Base-by-base conservation (phyloP, 2,329 filamentous ascomycete species). In the Sclerotinia trifoliorum region DNA sequence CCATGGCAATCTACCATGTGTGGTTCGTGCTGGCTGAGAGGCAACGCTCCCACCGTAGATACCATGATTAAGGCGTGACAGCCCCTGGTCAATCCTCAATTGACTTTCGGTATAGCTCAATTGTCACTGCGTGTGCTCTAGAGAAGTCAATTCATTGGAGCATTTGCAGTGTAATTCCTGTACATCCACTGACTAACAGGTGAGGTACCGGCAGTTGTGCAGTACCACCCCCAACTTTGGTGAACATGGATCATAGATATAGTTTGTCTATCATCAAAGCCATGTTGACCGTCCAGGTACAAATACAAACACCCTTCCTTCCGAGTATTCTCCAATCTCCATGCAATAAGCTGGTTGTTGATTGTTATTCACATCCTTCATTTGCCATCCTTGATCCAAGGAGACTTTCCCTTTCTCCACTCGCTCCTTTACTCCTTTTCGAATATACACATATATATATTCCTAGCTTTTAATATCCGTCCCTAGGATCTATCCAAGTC, bases 201-300 rank as follows among this genome's bases (percentile, higher is more conserved):
- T 24, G 24, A 21, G 13, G 35, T 39, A 35, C 29, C 21, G 26
- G 32, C 39, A 24, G 55, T 44, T 10, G n/a, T 5, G 24, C 60
- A 35, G 10, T 15, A 35, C 46, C 51, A 24, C 46, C 21, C 46
- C 15, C 35, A 58, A 44, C 35, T 44, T 21, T 39, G 35, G 19
- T 52, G 51, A 13, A 62, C 19, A 19, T 19, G 29, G n/a, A 24
- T 49, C 29, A 39, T 15, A 21, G 6, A 35, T 61, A 24, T 3
- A 51, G 15, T 51, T 8, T 51, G 35, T 44, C 35, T 42, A 19
- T 24, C 6, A 51, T 26, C 21, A 51, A 51, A 51, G n/a, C 46
- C 35, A 51, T 35, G 46, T 62, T 49, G 15, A 62, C 39, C 60
- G 4, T 39, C 24, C 46, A 62, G 46, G 60, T 63, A 63, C 60